Percentiles rank a stretch among this genome's conserved stretches.
Evolutionary conservation across 2,329 filamentous ascomycete genomes (phyloP).

Genomic region (Fusarium dlaminii): DNA sequence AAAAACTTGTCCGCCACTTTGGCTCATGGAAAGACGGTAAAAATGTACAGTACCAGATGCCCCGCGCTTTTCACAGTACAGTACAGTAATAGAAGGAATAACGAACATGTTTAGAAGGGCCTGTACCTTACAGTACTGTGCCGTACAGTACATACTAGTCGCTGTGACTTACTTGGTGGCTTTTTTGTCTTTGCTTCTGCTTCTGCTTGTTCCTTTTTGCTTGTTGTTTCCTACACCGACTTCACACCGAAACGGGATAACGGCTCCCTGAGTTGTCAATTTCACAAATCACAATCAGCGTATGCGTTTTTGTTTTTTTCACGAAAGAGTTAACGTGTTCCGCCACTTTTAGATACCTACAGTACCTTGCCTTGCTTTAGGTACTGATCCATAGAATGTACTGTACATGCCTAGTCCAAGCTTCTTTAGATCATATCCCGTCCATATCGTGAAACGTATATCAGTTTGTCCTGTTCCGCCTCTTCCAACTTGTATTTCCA

Average conservation of each 20-base stretch:
- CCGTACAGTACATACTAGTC: neutral
- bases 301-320: constrained; percentile 13
- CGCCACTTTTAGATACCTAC: constrained; percentile 29
- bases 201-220: constrained; percentile 3
- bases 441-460: constrained; percentile 13
- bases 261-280: constrained; percentile 29
- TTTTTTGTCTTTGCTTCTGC: constrained; percentile 29
- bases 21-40: constrained; percentile 34
- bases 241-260: constrained; percentile 45
- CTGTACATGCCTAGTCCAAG: constrained; percentile 8
- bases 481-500: neutral
- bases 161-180: neutral
- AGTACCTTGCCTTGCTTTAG: neutral
- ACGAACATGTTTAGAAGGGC: constrained; percentile 21
- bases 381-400: constrained; percentile 2
- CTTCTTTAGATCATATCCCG: constrained; percentile 11
- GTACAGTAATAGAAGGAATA: constrained; percentile 19
- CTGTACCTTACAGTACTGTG: neutral
- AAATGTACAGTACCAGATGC: constrained; percentile 17
- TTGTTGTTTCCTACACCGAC: constrained; percentile 40
- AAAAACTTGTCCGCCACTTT: constrained; percentile 36
- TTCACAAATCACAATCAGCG: constrained; percentile 27
- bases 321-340: constrained; percentile 13
- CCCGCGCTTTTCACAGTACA: constrained; percentile 19
- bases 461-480: constrained; percentile 15